Conservation (phyloP, 116 monocot genomes). For the Phalaenopsis hybrid region DNA sequence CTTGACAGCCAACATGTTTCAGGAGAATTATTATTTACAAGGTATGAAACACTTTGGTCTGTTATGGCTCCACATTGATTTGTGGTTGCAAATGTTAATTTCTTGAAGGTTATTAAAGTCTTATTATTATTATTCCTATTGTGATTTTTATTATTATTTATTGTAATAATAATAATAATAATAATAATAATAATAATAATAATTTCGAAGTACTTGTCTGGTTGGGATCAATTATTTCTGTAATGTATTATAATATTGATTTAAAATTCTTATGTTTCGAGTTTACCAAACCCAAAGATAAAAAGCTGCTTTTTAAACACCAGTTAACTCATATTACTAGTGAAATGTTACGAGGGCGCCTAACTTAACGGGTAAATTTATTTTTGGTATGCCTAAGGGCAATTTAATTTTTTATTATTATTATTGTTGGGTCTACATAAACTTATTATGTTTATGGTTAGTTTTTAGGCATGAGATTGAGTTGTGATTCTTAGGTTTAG, state of each 20-base stretch:
- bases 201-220: neutral
- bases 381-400: too few relatives aligned
- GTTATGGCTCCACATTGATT: neutral
- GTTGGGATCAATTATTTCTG: neutral
- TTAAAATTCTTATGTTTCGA: neutral
- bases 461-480: too few relatives aligned
- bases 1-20: conserved; percentile 28
- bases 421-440: too few relatives aligned
- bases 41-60: conserved; percentile 29
- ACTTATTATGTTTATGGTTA: too few relatives aligned
- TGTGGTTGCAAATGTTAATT: neutral
- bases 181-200: neutral
- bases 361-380: too few relatives aligned
- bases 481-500: too few relatives aligned
- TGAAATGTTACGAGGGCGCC: too few relatives aligned
- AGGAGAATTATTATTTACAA: conserved; percentile 47
- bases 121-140: neutral
- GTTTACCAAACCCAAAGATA: neutral
- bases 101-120: neutral
- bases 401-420: too few relatives aligned
- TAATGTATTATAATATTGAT: neutral
- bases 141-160: neutral
- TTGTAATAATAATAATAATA: neutral
- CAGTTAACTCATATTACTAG: neutral
- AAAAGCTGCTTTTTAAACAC: neutral